These are phyloP conservation scores for Ophiocordyceps robertsii DNA, from an alignment of 2,329 filamentous ascomycete species.

Conservation along the genomic window DNA sequence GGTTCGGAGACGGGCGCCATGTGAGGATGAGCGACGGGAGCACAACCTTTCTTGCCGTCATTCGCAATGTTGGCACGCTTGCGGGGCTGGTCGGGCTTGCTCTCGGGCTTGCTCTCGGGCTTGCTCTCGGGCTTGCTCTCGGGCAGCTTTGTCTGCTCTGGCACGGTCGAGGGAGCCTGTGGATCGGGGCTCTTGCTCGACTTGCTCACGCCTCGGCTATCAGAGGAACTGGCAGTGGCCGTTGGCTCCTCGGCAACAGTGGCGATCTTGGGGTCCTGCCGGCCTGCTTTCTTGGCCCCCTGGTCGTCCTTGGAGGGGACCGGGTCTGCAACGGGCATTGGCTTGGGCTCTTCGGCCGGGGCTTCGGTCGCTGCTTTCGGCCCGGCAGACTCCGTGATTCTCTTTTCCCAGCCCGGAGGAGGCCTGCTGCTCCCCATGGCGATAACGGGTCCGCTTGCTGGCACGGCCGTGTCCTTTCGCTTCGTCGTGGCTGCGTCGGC, in stretches of 20 bases:
- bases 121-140: not conserved
- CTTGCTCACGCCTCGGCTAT: too few relatives aligned
- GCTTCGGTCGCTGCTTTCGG: not conserved
- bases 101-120: not conserved
- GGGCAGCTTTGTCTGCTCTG: not conserved
- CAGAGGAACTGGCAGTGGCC: too few relatives aligned
- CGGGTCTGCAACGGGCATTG: not conserved
- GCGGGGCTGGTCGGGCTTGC: not conserved
- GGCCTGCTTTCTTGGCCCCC: too few relatives aligned
- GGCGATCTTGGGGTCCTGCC: not conserved
- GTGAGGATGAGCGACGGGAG: too few relatives aligned
- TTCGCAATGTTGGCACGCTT: not conserved
- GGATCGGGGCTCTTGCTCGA: too few relatives aligned
- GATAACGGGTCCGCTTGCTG: constrained; percentile 4
- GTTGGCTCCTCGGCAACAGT: not conserved
- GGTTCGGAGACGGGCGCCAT: not conserved
- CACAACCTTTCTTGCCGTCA: not conserved
- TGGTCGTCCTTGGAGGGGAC: not conserved
- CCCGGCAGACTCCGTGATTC: not conserved
- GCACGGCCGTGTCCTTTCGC: not conserved
- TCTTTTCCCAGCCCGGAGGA: not conserved
- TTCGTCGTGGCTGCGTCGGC: constrained; percentile 10
- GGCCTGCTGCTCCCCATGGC: constrained; percentile 7
- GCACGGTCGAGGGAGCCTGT: too few relatives aligned
- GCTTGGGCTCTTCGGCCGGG: not conserved